Evolutionary conservation across 2,329 filamentous ascomycete species (phyloP).

Genomic region (Myriosclerotinia scirpicola): DNA sequence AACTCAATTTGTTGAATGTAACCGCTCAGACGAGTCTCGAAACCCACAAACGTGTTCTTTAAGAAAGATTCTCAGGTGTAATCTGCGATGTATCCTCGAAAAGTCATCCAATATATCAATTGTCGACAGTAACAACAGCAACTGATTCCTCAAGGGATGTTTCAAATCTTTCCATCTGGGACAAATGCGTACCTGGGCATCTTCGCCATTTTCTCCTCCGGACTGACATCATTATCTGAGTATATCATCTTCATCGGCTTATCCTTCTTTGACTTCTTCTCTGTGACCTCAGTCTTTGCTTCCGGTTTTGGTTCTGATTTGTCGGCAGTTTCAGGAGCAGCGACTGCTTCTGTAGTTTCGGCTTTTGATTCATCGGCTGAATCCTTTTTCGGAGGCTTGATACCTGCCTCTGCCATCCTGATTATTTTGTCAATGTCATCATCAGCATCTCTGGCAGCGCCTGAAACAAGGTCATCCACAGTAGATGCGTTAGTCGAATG

Average conservation of each 20-base stretch:
- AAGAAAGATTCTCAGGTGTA: background rate
- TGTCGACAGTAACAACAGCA: conserved; percentile 35
- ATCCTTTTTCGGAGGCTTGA: conserved; percentile 50
- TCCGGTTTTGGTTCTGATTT: conserved; percentile 42
- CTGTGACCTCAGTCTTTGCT: conserved; percentile 46
- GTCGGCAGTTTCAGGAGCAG: conserved; percentile 27
- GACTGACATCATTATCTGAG: conserved; percentile 74
- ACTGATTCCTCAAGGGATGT: conserved; percentile 37
- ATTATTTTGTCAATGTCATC: conserved; percentile 67
- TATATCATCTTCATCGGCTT: conserved; percentile 76
- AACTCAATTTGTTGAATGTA: conserved; percentile 13
- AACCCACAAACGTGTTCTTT: background rate
- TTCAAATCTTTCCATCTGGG: conserved; percentile 45
- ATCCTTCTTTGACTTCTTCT: conserved; percentile 67
- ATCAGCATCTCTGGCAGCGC: conserved; percentile 51
- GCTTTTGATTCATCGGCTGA: conserved; percentile 44
- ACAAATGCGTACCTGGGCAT: conserved; percentile 73
- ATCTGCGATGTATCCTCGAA: conserved; percentile 1
- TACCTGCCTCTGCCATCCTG: conserved; percentile 62
- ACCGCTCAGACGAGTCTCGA: background rate
- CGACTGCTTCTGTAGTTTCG: conserved; percentile 8
- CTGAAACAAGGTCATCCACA: conserved; percentile 50
- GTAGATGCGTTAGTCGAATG: conserved; percentile 45
- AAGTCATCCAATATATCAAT: conserved; percentile 14
- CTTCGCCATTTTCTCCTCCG: conserved; percentile 85